A percentile compares a stretch with the other conserved stretches of the same genome.
These are phyloP conservation scores for Trichosanthes truncata DNA, from an alignment of 306 rosid species.

Conservation along the genomic window DNA sequence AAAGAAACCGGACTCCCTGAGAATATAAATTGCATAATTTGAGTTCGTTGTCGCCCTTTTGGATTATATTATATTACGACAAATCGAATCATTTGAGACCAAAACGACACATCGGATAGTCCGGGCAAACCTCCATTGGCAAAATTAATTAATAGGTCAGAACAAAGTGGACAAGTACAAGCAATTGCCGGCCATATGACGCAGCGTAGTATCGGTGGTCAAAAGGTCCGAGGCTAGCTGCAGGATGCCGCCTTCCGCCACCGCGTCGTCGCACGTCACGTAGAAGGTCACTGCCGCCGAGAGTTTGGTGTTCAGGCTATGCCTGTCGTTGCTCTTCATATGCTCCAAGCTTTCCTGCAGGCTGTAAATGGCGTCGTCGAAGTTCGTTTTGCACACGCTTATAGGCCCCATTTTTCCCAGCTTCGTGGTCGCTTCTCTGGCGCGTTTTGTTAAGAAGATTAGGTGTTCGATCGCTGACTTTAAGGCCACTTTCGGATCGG, in stretches of 20 bases:
- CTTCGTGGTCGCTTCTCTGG: background rate
- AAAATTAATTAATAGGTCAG: background rate
- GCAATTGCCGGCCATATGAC: background rate
- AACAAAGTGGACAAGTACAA: background rate
- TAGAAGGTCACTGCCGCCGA: background rate
- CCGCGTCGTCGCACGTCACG: conserved; percentile 13
- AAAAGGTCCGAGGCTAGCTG: background rate
- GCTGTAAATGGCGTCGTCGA: background rate
- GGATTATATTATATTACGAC: too few relatives aligned
- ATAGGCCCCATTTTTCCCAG: background rate
- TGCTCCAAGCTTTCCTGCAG: background rate
- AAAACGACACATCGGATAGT: background rate
- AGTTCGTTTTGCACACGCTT: background rate
- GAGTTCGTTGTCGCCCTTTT: too few relatives aligned
- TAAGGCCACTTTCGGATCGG: background rate
- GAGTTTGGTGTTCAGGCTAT: background rate
- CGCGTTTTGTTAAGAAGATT: background rate
- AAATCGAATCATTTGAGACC: background rate
- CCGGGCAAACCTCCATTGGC: background rate
- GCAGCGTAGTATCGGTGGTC: background rate
- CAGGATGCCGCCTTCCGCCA: background rate
- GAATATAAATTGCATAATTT: too few relatives aligned
- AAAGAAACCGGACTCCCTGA: too few relatives aligned
- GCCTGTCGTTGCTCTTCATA: background rate
- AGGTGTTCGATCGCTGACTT: background rate